Percentiles rank a stretch among this genome's conserved stretches.
phyloP scores from a whole-genome alignment of 768 basidiomycete species.

The Leccinum broughii region DNA sequence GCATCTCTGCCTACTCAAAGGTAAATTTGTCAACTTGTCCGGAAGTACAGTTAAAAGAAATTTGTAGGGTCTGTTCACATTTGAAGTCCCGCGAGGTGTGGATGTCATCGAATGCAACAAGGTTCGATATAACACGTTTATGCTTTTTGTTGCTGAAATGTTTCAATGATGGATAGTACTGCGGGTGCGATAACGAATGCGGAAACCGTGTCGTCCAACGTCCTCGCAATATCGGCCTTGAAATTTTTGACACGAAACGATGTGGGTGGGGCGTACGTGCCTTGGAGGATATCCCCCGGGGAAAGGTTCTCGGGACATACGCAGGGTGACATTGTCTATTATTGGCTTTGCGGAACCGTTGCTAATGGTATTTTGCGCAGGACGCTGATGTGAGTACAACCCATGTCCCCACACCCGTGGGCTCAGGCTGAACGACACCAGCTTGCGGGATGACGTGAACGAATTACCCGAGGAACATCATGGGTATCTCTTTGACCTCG shows the following conservation, averaged over 20 bases:
- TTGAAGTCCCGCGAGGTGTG: slow-evolving; percentile 40
- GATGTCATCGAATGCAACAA: slow-evolving; percentile 70
- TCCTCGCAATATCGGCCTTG: slow-evolving; percentile 55
- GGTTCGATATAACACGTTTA: slow-evolving; percentile 33
- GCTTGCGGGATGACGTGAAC: slow-evolving; percentile 45
- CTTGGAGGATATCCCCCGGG: slow-evolving; percentile 39
- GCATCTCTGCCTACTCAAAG: slow-evolving; percentile 45
- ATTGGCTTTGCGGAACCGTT: neutral
- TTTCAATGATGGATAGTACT: slow-evolving; percentile 36
- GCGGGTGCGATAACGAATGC: slow-evolving; percentile 47
- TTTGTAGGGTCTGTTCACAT: slow-evolving; percentile 50
- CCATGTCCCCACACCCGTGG: neutral
- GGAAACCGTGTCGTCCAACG: slow-evolving; percentile 61
- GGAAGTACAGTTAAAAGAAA: slow-evolving; percentile 1
- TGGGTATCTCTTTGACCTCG: slow-evolving; percentile 63
- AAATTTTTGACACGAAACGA: slow-evolving; percentile 62
- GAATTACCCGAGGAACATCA: slow-evolving; percentile 37
- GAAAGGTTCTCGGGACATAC: slow-evolving; percentile 67
- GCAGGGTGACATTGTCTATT: slow-evolving; percentile 51
- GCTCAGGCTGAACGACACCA: slow-evolving; percentile 21
- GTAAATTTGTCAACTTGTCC: slow-evolving; percentile 19
- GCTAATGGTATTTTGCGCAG: slow-evolving; percentile 31
- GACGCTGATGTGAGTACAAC: slow-evolving; percentile 44
- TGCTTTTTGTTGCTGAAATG: neutral
- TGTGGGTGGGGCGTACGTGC: slow-evolving; percentile 71